Base-by-base conservation (phyloP, 179 eudicot genomes). In the Camellia oleifera region DNA sequence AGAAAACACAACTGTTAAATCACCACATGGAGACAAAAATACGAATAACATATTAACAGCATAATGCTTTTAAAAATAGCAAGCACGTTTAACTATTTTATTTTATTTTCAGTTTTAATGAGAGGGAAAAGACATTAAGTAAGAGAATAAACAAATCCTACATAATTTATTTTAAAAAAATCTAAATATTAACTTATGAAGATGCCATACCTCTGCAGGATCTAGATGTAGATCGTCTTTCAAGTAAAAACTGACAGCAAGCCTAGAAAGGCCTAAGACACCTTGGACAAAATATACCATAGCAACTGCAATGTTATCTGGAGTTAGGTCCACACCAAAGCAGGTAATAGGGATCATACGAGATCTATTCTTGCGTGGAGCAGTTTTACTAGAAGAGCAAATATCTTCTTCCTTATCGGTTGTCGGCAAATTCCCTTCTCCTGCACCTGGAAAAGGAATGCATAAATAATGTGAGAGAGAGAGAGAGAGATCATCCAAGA, bases 241-340 rank as follows among this genome's bases (percentile, higher is more conserved):
- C 82, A 97, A 86, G 85, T 94, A 97, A 88, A 94, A 97, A 78
- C 91, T 94, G 79, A 97, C 99, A 82, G 97, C 99, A 77, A 97
- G 97, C 85, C 97, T 90, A 9, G 99, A 68, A 6, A 97, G 97
- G 71, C 98, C 99, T 81, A 97, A 89, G 84, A 97, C 99, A 83
- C 99, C 99, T 83, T 97, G 99, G 78, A 97, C 99, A 90, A 97
- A 97, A 85, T 97, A 97, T 70, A 97, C 99, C 98, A 92, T 94
- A 80, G 99, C 97, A 84, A 97, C 92, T 48, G 99, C 99, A 86
- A 94, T 86, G 72, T 88, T 97, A 88, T 97, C 99, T 74, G 99
- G 97, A 75, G 95, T 91, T 84, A 97, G 89, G 76, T 92, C 99
- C 84, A 92, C 97, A 18, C 98, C 99, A 83, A 92, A 91, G 84